Base-by-base conservation (phyloP, 371 early-diverging fungal genomes). In the Apophysomyces elegans region DNA sequence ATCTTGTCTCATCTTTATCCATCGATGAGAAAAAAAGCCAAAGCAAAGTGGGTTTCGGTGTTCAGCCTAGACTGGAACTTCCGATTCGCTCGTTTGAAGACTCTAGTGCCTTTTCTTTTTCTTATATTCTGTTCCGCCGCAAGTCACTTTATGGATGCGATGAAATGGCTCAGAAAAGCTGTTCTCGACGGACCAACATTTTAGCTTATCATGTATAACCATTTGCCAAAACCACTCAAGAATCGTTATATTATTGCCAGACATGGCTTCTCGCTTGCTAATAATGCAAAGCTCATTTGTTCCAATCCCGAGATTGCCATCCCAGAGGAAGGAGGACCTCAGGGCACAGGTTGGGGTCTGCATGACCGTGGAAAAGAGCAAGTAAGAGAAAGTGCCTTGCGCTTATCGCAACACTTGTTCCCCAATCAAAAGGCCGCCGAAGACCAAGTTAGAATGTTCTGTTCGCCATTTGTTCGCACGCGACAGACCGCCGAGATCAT, bases 231-330 rank as follows among this genome's bases (percentile, higher is more conserved):
- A 8, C 41, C 57, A 5, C 68, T 83, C 13, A 76, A 76, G 37
- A 83, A 83, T 45, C 77, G 66, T 21, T 83, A 83, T 50, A 70
- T 83, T 37, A 69, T 83, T 39, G 76, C 75, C 59, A 73, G 84
- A 36, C 84, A 83, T 44, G 84, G 84, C 0, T 78, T 73, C 39
- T 83, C 84, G 12, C 66, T 80, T 5, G 84, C 84, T 16, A 83
- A 83, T 59, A 69, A 80, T 66, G 76, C 63, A 7, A 62, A 65
- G 6, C 47, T 83, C 14, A 79, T 83, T 60, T 78, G 79, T 44
- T 80, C 81, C 13, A 72, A 78, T 9, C 81, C 84, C n/a, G 77
- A 74, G 21, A 83, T 80, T 59, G 84, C 81, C 41, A 80, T 83
- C 63, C 79, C 84, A 14, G 65, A 67, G 14, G 62, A 58, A 12